Conservation (phyloP, 805 yeast genomes). For the Wickerhamiella shivajii region DNA sequence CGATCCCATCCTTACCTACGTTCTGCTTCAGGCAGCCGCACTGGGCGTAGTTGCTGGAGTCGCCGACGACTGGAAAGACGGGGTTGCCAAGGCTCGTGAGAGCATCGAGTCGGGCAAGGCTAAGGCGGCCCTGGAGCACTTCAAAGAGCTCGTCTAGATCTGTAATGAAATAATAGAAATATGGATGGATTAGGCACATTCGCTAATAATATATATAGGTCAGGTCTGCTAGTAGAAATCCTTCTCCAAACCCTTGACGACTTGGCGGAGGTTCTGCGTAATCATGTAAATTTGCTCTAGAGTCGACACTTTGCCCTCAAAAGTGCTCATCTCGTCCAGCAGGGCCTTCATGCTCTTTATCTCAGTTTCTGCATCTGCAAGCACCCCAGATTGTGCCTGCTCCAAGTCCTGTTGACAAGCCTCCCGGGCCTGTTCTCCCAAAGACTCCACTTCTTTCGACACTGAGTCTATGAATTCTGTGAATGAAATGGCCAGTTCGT, state of each 20-base stretch:
- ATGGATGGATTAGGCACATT: no score
- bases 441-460: not conserved
- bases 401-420: not conserved
- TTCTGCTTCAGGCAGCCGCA: slow-evolving; percentile 80
- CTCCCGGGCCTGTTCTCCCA: slow-evolving; percentile 1
- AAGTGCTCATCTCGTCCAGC: not conserved
- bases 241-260: slow-evolving; percentile 4
- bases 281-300: slow-evolving; percentile 6
- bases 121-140: slow-evolving; percentile 33
- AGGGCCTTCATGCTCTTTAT: slow-evolving; percentile 1
- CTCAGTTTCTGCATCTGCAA: not conserved
- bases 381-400: slow-evolving; percentile 1
- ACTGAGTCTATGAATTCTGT: not conserved
- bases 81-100: slow-evolving; percentile 56
- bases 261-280: slow-evolving; percentile 1
- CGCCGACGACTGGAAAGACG: slow-evolving; percentile 57
- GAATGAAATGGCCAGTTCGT: slow-evolving; percentile 3
- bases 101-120: slow-evolving; percentile 62
- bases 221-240: no score
- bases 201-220: no score
- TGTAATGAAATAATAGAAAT: no score
- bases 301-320: slow-evolving; percentile 1
- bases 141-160: slow-evolving; percentile 1
- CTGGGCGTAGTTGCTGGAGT: slow-evolving; percentile 64
- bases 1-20: slow-evolving; percentile 69